Base-by-base conservation (phyloP, 306 rosid species). In the Cicer yamashitae region DNA sequence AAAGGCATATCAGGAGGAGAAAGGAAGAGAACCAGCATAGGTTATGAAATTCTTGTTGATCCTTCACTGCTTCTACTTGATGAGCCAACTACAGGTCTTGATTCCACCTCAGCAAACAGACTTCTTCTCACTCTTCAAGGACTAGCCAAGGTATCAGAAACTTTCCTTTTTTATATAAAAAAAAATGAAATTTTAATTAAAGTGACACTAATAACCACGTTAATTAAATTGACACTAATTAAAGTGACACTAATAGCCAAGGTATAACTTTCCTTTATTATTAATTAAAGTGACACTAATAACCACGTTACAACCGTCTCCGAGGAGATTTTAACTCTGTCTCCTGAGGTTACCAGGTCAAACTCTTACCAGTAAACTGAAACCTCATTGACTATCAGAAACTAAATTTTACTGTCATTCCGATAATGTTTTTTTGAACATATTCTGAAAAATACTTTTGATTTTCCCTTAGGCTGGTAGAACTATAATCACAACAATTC, bases 1-100 rank as follows among this genome's bases (percentile, higher is more conserved):
- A 89, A 93, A 79, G 93, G 98, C 76, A 84, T 94, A 73, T 94
- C 98, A 54, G 98, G 98, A 71, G 98, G 98, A 75, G 97, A 94
- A 84, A 87, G 97, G 70, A 94, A 94, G 84, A 74, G 97, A 82
- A 94, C 97, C 14, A 91, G 93, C 82, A 91, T 94, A 17, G 98
- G 97, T 57, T 89, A 90, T 61, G 98, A 94, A 90, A 89, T 91
- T 87, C 94, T 94, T 47, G 97, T 94, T 30, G 97, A 94, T 81
- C 98, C 98, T 79, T 94, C 98, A 14, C 80, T 94, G 58, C 78
- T 94, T 41, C 74, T 90, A 74, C 98, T 94, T 11, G 98, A 94
- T 76, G 98, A 94, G 66, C 97, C 96, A 37, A 91, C 98, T 71
- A 91, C 98, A 38, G 98, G 98, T 71, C 98, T 94, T 73, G 98